Base-by-base conservation (phyloP, 306 rosid genomes). In the Lathyrus sativus region DNA sequence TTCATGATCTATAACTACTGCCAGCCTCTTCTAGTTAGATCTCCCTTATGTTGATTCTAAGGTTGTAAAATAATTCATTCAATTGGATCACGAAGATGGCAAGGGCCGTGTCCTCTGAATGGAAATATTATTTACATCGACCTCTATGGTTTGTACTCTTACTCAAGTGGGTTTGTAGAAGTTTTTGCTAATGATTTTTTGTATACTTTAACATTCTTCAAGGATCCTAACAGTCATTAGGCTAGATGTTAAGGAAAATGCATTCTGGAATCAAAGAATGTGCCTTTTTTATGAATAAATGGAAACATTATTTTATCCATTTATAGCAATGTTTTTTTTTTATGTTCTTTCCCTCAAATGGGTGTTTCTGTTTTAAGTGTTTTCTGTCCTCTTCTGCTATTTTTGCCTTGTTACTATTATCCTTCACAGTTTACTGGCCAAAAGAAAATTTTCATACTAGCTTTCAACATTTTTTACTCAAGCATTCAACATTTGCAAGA, bases 401-500 rank as follows among this genome's bases (percentile, higher is more conserved):
- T 70, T 70, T 46, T 17, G 28, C 3, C 15, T 43, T 53, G n/a
- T 24, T 26, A 39, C 42, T 71, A 45, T 26, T 55, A 55, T 55
- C 17, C 54, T 70, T 55, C 56, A 63, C 5, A 45, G 29, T 17
- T 39, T n/a, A 24, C 19, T 3, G 38, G n/a, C 26, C 26, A 65
- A 28, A 48, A 51, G 65, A 13, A 50, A 41, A 5, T 7, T 5
- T 19, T 55, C 43, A 67, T 62, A 50, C 66, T 68, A 33, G 62
- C 57, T 38, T 80, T 44, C 46, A 49, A 38, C 29, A 63, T 50
- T 74, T 74, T 31, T 31, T 31, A 31, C 6, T 31, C 35, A 31
- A 39, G 57, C 56, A 37, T 80, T 44, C 31, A 56, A 38, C 29
- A 62, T 50, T 74, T 74, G 59, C 26, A 24, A 24, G 26, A 24